Conservation (phyloP, 2,329 filamentous ascomycete genomes). For the Colletotrichum sp. region DNA sequence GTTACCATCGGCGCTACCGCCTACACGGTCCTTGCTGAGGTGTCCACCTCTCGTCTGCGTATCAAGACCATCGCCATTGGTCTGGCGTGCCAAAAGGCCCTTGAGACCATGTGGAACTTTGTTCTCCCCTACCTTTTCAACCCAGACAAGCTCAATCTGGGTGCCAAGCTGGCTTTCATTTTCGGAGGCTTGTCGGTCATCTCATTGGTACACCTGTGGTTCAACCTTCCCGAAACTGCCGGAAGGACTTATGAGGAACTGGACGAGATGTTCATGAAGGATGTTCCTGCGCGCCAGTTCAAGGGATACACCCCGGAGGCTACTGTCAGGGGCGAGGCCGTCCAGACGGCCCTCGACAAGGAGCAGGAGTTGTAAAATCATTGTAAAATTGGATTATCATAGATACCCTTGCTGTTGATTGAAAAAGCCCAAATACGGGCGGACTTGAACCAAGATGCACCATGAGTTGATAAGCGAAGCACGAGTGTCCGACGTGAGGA, state of each 20-base stretch:
- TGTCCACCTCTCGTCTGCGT: slow-evolving; percentile 39
- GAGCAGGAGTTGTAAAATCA: neutral
- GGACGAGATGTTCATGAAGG: slow-evolving; percentile 30
- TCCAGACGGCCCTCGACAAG: slow-evolving; percentile 1
- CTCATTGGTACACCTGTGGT: slow-evolving; percentile 35
- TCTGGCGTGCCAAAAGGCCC: slow-evolving; percentile 34
- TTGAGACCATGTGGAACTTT: slow-evolving; percentile 21
- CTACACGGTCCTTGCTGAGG: slow-evolving; percentile 41
- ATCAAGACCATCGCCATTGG: slow-evolving; percentile 45
- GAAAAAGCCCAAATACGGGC: neutral
- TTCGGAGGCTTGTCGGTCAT: slow-evolving; percentile 39
- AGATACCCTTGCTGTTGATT: neutral
- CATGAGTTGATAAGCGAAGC: fast-evolving
- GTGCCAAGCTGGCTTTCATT: slow-evolving; percentile 44
- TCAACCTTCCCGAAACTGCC: slow-evolving; percentile 39
- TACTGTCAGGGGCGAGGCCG: slow-evolving; percentile 12
- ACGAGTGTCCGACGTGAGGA: neutral
- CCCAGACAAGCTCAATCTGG: slow-evolving; percentile 31
- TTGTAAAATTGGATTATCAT: neutral
- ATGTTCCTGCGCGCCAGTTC: slow-evolving; percentile 28
- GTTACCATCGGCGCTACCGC: slow-evolving; percentile 44
- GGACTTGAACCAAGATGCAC: neutral
- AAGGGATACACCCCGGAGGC: slow-evolving; percentile 22
- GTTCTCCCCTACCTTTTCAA: slow-evolving; percentile 28
- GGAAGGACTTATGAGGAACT: slow-evolving; percentile 29